These are phyloP conservation scores for Pogostemon cablin DNA, from an alignment of 257 asterid genomes.

Conservation along the genomic window DNA sequence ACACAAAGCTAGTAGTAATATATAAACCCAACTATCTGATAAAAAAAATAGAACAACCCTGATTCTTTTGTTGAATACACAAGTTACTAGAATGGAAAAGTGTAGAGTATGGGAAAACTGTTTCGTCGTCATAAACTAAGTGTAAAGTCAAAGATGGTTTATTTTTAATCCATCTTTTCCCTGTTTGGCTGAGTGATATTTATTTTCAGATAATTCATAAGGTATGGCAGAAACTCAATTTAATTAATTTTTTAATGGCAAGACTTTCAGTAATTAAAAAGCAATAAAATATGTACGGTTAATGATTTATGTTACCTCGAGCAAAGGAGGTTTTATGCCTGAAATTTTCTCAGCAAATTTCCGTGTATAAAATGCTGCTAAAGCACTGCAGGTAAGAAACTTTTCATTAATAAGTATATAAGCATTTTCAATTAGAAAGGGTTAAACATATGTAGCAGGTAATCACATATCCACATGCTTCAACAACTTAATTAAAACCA, in stretches of 20 bases:
- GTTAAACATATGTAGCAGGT: background rate
- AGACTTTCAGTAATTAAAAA: constrained; percentile 14
- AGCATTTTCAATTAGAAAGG: constrained; percentile 26
- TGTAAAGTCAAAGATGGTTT: constrained; percentile 4
- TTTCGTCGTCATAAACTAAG: constrained; percentile 5
- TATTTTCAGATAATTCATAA: constrained; percentile 20
- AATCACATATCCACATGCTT: constrained; percentile 10
- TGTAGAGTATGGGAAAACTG: background rate
- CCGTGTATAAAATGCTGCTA: constrained; percentile 93
- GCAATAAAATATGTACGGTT: constrained; percentile 30
- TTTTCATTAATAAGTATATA: constrained; percentile 26
- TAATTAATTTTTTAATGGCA: constrained; percentile 5
- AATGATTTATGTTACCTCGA: constrained; percentile 66
- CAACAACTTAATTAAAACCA: constrained; percentile 10
- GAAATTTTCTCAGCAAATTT: constrained; percentile 71
- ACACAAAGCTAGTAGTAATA: constrained; percentile 8
- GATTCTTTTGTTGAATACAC: background rate
- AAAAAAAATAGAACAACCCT: background rate
- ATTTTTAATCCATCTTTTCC: background rate
- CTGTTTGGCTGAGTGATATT: constrained; percentile 11
- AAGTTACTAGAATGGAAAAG: constrained; percentile 23
- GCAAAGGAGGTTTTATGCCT: constrained; percentile 82
- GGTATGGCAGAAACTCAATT: constrained; percentile 4
- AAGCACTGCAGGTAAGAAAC: constrained; percentile 64
- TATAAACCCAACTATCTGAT: background rate